These are phyloP conservation scores for Rhodotorula sphaerocarpa DNA, from an alignment of 768 basidiomycete species.

Conservation along the genomic window DNA sequence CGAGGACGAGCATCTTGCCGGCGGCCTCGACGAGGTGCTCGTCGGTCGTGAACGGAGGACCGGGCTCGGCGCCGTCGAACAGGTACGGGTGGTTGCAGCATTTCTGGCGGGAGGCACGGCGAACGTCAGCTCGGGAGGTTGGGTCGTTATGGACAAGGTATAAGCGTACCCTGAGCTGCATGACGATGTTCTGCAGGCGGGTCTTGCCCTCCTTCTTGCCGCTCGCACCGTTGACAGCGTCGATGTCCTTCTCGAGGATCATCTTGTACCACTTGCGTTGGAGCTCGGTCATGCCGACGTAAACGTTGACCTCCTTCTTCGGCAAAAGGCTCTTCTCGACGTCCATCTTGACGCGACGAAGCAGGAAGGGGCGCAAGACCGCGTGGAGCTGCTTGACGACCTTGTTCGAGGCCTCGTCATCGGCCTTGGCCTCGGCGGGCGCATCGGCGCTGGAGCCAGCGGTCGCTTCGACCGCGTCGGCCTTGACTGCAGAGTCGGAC, in stretches of 20 bases:
- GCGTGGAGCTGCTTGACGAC: constrained; percentile 96
- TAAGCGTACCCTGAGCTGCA: constrained; percentile 78
- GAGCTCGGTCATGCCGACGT: constrained; percentile 93
- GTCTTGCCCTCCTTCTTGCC: constrained; percentile 99
- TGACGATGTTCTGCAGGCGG: constrained; percentile 94
- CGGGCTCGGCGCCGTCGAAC: constrained; percentile 95
- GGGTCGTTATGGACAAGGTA: constrained; percentile 48
- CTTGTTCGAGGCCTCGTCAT: constrained; percentile 56
- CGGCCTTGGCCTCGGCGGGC: constrained; percentile 52
- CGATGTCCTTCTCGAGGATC: constrained; percentile 94
- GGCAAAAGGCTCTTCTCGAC: constrained; percentile 93
- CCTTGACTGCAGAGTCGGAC: constrained; percentile 10
- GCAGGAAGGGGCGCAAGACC: constrained; percentile 86
- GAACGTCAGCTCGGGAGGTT: too few species aligned
- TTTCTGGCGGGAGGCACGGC: constrained; percentile 44
- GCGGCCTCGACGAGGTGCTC: constrained; percentile 89
- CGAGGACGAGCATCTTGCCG: constrained; percentile 95
- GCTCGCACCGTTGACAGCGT: constrained; percentile 91
- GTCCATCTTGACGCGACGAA: constrained; percentile 88
- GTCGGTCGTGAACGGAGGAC: constrained; percentile 96
- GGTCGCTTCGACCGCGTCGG: constrained; percentile 65
- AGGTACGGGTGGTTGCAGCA: constrained; percentile 71
- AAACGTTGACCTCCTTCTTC: constrained; percentile 98
- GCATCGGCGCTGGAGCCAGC: constrained; percentile 40
- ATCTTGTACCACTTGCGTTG: constrained; percentile 96